A percentile compares a stretch with the other conserved stretches of the same genome.
These are phyloP conservation scores for Fusarium mexicanum DNA, from an alignment of 2,329 filamentous ascomycete genomes.

Conservation along the genomic window DNA sequence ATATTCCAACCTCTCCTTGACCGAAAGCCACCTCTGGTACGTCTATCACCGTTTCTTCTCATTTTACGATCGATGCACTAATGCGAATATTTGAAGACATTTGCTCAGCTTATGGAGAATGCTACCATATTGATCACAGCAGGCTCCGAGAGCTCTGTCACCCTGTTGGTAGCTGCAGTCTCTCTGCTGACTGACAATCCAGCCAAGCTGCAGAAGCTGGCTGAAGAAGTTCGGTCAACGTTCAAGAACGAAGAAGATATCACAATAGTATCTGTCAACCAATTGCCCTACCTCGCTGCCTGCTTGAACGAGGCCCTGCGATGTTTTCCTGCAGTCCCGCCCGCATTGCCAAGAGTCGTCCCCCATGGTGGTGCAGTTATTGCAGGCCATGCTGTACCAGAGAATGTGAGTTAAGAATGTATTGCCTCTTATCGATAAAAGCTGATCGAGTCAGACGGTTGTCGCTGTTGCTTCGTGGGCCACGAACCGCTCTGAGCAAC, in stretches of 20 bases:
- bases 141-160: neutral
- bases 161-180: neutral
- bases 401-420: neutral
- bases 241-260: neutral
- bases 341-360: neutral
- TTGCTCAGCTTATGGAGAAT: neutral
- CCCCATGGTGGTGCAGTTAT: neutral
- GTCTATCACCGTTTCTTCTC: fast-evolving
- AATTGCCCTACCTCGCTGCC: neutral
- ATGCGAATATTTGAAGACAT: neutral
- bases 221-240: neutral
- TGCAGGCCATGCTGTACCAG: neutral
- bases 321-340: neutral
- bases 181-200: neutral
- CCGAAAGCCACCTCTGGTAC: neutral
- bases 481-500: neutral
- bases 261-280: neutral
- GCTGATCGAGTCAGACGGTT: neutral
- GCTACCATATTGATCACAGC: neutral
- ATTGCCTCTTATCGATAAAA: neutral
- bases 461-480: neutral
- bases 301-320: neutral
- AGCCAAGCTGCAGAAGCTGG: neutral
- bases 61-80: fast-evolving
- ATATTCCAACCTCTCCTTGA: neutral